These are phyloP conservation scores for Pestalotiopsis sp. DNA, from an alignment of 2,329 filamentous ascomycete genomes.

Conservation along the genomic window DNA sequence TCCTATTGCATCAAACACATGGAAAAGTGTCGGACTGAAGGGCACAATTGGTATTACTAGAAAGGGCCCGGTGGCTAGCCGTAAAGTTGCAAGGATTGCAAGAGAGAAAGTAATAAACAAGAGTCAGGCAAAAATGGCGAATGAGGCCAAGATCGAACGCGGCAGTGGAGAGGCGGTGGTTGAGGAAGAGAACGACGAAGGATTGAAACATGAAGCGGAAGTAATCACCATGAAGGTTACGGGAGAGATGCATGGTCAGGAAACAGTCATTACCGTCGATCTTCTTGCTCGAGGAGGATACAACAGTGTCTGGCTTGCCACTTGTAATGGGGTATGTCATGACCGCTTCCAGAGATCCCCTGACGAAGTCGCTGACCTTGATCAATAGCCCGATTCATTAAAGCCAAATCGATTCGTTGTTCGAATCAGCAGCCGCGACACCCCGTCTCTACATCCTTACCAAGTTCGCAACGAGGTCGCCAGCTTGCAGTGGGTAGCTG, in stretches of 20 bases:
- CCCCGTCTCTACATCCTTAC: neutral
- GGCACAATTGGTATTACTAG: no score
- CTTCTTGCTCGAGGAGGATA: neutral
- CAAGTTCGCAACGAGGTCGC: slow-evolving; percentile 16
- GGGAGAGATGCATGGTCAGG: neutral
- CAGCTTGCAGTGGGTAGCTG: slow-evolving; percentile 12
- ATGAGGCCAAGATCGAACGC: no score
- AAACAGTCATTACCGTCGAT: neutral
- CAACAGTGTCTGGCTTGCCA: neutral
- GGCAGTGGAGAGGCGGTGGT: no score
- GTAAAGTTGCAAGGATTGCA: no score
- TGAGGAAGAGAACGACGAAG: neutral
- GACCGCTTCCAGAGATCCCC: neutral
- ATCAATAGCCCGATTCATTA: neutral
- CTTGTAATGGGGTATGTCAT: neutral
- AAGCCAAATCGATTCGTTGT: neutral
- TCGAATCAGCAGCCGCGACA: neutral
- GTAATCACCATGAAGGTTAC: neutral
- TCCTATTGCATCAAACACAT: no score
- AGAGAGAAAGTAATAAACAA: no score
- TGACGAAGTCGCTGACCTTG: neutral
- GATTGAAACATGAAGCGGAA: neutral
- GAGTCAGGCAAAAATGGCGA: no score
- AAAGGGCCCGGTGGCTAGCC: no score
- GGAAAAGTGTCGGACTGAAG: no score